These are phyloP conservation scores for Pinus taeda DNA, from an alignment of 75 land plant genomes.

Conservation along the genomic window DNA sequence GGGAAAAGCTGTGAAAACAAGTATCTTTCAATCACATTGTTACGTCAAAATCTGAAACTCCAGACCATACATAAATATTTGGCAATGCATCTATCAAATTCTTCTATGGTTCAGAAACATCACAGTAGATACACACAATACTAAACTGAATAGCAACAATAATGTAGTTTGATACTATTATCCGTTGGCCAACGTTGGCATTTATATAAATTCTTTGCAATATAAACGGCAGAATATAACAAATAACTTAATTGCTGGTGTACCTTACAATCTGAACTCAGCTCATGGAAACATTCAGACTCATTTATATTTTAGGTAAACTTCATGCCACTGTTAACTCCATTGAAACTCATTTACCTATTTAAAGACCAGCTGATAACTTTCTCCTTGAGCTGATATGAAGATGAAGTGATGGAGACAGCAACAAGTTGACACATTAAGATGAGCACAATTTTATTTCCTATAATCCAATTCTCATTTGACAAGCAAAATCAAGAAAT, in stretches of 20 bases:
- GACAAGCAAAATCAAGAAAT: background rate
- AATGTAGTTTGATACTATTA: background rate
- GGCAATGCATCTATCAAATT: background rate
- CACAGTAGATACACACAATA: background rate
- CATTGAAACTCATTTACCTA: background rate
- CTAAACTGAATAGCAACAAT: background rate
- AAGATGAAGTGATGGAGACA: background rate
- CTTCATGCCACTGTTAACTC: background rate
- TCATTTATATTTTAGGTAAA: background rate
- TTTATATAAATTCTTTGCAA: background rate
- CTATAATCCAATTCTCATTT: background rate
- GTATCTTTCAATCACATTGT: background rate
- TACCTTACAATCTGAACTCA: background rate
- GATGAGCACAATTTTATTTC: background rate
- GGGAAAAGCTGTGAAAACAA: background rate
- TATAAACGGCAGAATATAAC: background rate
- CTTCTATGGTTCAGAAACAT: background rate
- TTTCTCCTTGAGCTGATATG: background rate
- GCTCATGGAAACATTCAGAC: background rate
- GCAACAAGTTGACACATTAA: background rate
- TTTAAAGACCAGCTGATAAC: background rate
- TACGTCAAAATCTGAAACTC: background rate
- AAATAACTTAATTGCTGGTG: too few species aligned
- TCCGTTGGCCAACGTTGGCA: background rate
- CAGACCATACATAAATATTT: background rate